Evolutionary conservation across 108 stramenopile species (phyloP), one percentile per base, ranked within the genome.

Genomic region (Pseudonitzschia multiseries): DNA sequence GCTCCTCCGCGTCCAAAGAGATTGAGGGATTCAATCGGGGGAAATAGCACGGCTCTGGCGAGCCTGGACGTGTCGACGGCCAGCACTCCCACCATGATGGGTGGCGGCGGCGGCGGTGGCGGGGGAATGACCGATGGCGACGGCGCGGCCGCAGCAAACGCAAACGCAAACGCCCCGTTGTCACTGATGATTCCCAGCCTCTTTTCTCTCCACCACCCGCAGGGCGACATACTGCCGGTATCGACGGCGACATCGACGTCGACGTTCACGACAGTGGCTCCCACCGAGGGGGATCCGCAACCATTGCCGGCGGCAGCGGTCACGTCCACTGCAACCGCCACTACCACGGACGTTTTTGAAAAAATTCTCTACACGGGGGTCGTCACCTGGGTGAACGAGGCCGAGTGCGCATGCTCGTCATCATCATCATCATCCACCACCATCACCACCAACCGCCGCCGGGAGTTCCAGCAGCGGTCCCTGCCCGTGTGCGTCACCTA

Each of bases 191-290:
- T 89, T 26, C 89, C 91, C 14, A 84, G 79, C 46, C 68, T 92
- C 26, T 95, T 89, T 75, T 82, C 94, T n/a, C 68, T 93, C 28
- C 57, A 75, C 28, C 92, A 93, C 76, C 92, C 92, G 28, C 84
- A 91, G 24, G 86, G 91, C 53, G 91, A 93, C 54, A 78, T 92
- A 32, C 69, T 86, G 41, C 94, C 94, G 0, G 70, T 84, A 8
- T 46, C 72, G 20, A 44, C 20, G 28, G 50, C 20, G n/a, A n/a
- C n/a, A n/a, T n/a, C n/a, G n/a, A n/a, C n/a, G n/a, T n/a, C n/a
- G n/a, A n/a, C n/a, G n/a, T n/a, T n/a, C n/a, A n/a, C n/a, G n/a
- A n/a, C n/a, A n/a, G n/a, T n/a, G n/a, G n/a, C n/a, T n/a, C n/a
- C n/a, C n/a, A n/a, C n/a, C n/a, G n/a, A n/a, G n/a, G n/a, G n/a